Evolutionary conservation across 768 basidiomycete species (phyloP), one percentile per base, ranked within the genome.

Genomic region (Kwoniella sp.): DNA sequence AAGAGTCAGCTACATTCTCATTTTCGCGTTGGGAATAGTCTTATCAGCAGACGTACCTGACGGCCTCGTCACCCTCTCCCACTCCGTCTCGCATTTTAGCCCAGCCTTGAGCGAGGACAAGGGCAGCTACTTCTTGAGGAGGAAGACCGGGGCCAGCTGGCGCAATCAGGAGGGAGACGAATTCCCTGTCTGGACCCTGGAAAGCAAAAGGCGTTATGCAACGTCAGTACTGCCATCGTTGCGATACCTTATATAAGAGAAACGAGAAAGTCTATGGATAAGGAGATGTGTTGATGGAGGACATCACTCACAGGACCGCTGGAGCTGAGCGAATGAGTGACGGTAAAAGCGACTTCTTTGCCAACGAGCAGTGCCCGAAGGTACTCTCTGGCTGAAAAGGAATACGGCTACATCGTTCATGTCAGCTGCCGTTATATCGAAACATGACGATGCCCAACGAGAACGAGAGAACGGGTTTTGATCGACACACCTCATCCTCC

Each of bases 311-410:
- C 61, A 5, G 51, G 61, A 54, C 91, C 91, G 70, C 91, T 90
- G 64, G 87, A 88, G 9, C 73, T 70, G 47, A 96, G 83, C 45
- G 89, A 88, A 80, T 96, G 92, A 26, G 87, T 86, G 9, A 93
- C 87, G 26, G 85, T 85, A 82, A 95, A 96, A 0, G 88, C 85
- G 73, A 97, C 85, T 81, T 94, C 88, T 79, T 96, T 97, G 69
- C 94, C 95, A 56, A 97, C 92, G 12, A 88, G 84, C 52, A 93
- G 82, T 25, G 87, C 83, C 48, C 96, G 89, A 37, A 98, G 84
- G 82, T 89, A 96, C 82, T 97, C 96, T 70, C 96, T 89, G 53
- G 93, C 87, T 78, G 94, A 91, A 80, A 89, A 96, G 1, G 95
- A 90, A 87, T 89, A 93, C 5, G 89, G 87, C 91, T 95, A 61